These are phyloP conservation scores for Kokia cookei DNA, from an alignment of 441 rosid genomes.

Conservation along the genomic window DNA sequence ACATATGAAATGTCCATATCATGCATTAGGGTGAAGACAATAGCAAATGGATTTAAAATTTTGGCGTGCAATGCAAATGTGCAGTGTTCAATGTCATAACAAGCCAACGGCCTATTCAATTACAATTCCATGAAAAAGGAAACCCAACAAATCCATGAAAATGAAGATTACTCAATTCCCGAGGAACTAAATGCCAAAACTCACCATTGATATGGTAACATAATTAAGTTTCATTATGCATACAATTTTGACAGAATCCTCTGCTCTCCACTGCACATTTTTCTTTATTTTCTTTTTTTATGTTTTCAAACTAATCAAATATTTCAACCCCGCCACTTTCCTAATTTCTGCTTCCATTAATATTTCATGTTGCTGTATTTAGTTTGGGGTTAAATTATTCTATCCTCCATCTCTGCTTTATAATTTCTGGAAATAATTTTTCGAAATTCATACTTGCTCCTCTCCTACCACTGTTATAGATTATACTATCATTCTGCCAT, in stretches of 20 bases:
- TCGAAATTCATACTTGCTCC: too few species aligned
- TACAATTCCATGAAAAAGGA: not conserved
- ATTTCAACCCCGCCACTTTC: too few species aligned
- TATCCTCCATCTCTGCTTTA: too few species aligned
- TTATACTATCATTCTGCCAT: too few species aligned
- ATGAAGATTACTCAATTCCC: constrained; percentile 1
- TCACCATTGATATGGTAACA: not conserved
- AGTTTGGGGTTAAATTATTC: too few species aligned
- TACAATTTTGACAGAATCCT: constrained; percentile 17
- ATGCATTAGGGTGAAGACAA: not conserved
- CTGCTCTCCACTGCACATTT: not conserved
- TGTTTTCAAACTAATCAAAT: too few species aligned
- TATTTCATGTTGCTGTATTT: too few species aligned
- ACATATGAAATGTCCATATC: not conserved
- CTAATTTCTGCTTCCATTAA: too few species aligned
- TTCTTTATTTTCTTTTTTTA: not conserved
- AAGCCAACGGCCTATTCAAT: not conserved
- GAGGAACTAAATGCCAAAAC: not conserved
- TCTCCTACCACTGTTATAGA: too few species aligned
- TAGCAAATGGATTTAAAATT: not conserved
- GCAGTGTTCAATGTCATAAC: not conserved
- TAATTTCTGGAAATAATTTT: too few species aligned
- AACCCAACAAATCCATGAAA: not conserved
- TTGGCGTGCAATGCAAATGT: not conserved
- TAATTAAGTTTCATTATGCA: not conserved